phyloP scores from a whole-genome alignment of 345 rosid species.

The Brassica cretica region DNA sequence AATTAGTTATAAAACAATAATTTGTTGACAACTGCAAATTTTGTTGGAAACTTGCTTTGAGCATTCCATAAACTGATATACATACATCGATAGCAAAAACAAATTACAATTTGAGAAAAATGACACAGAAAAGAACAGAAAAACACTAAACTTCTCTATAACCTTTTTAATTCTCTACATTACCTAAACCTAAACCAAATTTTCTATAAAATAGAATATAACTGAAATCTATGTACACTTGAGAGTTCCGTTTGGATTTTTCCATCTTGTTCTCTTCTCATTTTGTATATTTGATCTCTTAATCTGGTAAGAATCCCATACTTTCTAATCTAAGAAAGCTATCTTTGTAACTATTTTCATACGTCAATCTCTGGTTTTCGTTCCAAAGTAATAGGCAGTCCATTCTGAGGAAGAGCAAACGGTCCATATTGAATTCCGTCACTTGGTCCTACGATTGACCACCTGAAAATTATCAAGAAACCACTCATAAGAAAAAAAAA shows the following conservation, averaged over 20 bases:
- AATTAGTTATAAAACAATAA: not conserved
- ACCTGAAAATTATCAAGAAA: conserved; percentile 45
- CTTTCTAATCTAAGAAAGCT: not conserved
- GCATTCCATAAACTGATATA: not conserved
- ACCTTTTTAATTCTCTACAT: conserved; percentile 19
- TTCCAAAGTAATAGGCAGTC: conserved; percentile 70
- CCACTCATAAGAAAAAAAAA: conserved; percentile 45
- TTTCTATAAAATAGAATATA: not conserved
- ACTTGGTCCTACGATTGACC: conserved; percentile 53
- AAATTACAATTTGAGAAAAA: conserved; percentile 19
- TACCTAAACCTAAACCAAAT: not conserved
- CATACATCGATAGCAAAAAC: conserved; percentile 11
- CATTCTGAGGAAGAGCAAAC: conserved; percentile 80
- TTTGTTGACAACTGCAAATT: not conserved
- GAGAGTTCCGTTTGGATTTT: conserved; percentile 16
- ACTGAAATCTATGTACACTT: conserved; percentile 29
- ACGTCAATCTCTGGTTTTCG: conserved; percentile 35
- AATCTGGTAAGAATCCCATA: not conserved
- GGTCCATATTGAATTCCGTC: conserved; percentile 83
- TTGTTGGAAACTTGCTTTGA: conserved; percentile 4
- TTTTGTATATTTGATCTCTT: not conserved
- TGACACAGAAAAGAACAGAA: not conserved
- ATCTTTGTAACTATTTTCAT: not conserved
- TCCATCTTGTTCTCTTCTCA: not conserved
- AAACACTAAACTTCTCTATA: not conserved